Evolutionary conservation across 768 basidiomycete species (phyloP).

Genomic region (Paxillus ammoniavirescens): DNA sequence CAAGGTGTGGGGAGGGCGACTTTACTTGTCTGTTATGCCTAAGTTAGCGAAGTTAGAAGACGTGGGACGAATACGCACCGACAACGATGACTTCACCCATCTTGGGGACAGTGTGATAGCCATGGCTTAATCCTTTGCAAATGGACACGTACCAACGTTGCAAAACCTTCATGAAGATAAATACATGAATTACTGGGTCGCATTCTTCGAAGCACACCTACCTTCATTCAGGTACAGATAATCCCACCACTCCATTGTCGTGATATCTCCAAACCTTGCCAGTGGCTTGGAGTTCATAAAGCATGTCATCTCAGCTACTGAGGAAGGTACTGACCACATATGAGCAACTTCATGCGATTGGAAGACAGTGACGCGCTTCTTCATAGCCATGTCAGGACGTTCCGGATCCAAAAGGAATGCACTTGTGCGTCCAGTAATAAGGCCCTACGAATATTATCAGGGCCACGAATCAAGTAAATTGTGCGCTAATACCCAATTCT

Average conservation of each 20-base stretch:
- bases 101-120: constrained; percentile 30
- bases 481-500: constrained; percentile 64
- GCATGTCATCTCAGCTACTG: not conserved
- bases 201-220: constrained; percentile 18
- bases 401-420: constrained; percentile 80
- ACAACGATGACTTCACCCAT: constrained; percentile 88
- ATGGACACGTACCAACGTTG: constrained; percentile 60
- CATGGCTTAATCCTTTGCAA: not conserved
- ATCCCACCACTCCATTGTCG: constrained; percentile 94
- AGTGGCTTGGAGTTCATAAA: constrained; percentile 13
- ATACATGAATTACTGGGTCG: not conserved
- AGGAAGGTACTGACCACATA: constrained; percentile 55
- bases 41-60: constrained; percentile 7
- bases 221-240: constrained; percentile 82
- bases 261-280: constrained; percentile 90
- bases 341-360: constrained; percentile 89
- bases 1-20: not conserved
- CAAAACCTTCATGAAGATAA: constrained; percentile 55
- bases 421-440: constrained; percentile 86
- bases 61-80: constrained; percentile 41
- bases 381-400: constrained; percentile 66
- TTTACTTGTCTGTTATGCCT: constrained; percentile 51
- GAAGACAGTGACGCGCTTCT: constrained; percentile 73
- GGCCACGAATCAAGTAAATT: not conserved
- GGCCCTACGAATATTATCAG: constrained; percentile 44